Evolutionary conservation across 306 rosid species (phyloP), one percentile per base, ranked within the genome.

Genomic region (Sechiopsis laciniata): DNA sequence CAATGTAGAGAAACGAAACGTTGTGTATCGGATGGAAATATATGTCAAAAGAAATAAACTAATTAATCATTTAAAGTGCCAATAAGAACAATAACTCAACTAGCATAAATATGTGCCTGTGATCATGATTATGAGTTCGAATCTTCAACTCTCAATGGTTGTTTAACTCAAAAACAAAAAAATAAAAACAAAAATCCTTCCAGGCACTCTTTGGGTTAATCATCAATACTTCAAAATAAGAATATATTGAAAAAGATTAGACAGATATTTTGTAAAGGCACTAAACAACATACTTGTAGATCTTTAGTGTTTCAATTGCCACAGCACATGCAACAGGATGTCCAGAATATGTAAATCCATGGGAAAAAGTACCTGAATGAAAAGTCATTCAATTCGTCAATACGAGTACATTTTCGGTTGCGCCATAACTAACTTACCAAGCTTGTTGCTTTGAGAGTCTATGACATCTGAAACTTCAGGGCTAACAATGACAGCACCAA

Each of bases 331-430:
- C 45, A 50, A 88, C 89, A 0, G 97, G 97, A 77, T 91, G 97
- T 59, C 99, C 99, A 73, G 96, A 94, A 85, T 89, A 91, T 40
- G 99, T 94, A 78, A 94, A 94, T 63, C 99, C 97, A 22, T 91
- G 99, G 77, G 91, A 82, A 79, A 91, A 91, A 8, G 15, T 0
- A 74, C 97, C 99, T 91, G 81, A 19, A 72, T 64, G 24, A 75
- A 46, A 46, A 3, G 58, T 48, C 73, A 24, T 14, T 68, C 40
- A 19, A 20, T 68, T 67, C n/a, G 73, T 68, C 7, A 19, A 0
- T 20, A 13, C 21, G 56, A 68, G 12, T 0, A 45, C 2, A 14
- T 14, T 68, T 46, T 50, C 2, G 6, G 17, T 68, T 48, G 57
- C 11, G 21, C 57, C 57, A 21, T 21, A 75, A 65, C 52, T 53